A percentile compares a stretch with the other conserved stretches of the same genome.
Evolutionary conservation across 2,329 filamentous ascomycete species (phyloP).

Genomic region (Parastagonospora nodorum): DNA sequence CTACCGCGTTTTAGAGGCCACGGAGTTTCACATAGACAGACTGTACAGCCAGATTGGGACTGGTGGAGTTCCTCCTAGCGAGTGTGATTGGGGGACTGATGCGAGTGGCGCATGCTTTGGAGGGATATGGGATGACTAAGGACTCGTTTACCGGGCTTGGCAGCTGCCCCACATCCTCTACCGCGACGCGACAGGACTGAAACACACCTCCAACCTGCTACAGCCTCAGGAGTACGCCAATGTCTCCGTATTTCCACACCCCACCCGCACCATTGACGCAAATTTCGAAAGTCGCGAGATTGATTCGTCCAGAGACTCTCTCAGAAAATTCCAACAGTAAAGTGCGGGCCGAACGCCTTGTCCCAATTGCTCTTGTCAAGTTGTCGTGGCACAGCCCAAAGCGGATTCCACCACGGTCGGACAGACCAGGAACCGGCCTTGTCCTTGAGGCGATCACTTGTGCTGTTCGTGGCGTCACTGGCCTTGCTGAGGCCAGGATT

Average conservation of each 20-base stretch:
- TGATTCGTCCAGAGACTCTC: constrained; percentile 24
- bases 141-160: constrained; percentile 2
- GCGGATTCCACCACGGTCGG: constrained; percentile 10
- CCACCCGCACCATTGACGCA: constrained; percentile 28
- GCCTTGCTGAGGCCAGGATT: background rate
- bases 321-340: constrained; percentile 7
- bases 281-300: constrained; percentile 11
- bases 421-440: constrained; percentile 1
- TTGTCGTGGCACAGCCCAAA: constrained; percentile 1
- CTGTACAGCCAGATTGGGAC: background rate
- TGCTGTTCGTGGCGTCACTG: constrained; percentile 3
- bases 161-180: constrained; percentile 14
- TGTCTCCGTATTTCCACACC: constrained; percentile 22
- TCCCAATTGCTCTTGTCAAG: constrained; percentile 3
- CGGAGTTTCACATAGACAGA: background rate
- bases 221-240: constrained; percentile 21
- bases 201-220: constrained; percentile 30
- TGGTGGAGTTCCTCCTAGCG: background rate
- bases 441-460: background rate
- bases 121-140: constrained; percentile 16
- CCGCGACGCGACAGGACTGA: constrained; percentile 29
- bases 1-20: constrained; percentile 9
- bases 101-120: constrained; percentile 13
- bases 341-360: constrained; percentile 9
- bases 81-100: background rate